phyloP scores from a whole-genome alignment of 495 filamentous ascomycete genomes.

The Penicillium verhagenii region DNA sequence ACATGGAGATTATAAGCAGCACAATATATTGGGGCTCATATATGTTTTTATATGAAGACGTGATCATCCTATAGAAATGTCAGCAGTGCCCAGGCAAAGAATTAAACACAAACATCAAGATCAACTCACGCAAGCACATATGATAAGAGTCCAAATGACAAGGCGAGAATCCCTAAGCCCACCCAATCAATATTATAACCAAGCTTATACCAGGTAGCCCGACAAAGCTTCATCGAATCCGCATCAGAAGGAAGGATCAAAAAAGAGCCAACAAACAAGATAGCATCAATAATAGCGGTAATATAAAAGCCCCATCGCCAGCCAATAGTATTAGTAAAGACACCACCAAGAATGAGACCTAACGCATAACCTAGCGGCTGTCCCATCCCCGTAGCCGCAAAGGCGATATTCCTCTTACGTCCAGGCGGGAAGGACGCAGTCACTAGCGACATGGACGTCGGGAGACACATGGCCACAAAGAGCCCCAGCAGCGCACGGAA shows the following conservation, averaged over 20 bases:
- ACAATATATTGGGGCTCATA: background rate
- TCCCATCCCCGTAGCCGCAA: conserved; percentile 42
- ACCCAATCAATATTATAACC: conserved; percentile 46
- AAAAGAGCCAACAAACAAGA: background rate
- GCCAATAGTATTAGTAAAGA: conserved; percentile 45
- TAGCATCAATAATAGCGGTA: conserved; percentile 13
- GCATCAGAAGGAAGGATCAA: background rate
- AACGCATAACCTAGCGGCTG: conserved; percentile 48
- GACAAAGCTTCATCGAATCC: background rate
- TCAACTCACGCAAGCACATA: conserved; percentile 44
- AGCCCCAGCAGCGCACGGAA: conserved; percentile 50
- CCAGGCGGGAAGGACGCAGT: conserved; percentile 42
- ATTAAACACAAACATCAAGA: background rate
- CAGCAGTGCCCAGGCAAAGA: background rate
- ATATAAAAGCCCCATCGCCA: conserved; percentile 51
- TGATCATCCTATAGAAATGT: background rate
- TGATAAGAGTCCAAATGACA: conserved; percentile 37
- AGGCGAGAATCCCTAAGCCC: conserved; percentile 36
- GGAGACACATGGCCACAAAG: conserved; percentile 45
- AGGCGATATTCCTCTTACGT: conserved; percentile 39
- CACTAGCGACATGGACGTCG: conserved; percentile 47
- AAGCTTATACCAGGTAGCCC: background rate
- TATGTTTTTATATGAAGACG: background rate
- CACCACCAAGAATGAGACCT: conserved; percentile 45
- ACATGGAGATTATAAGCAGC: conserved; percentile 8